phyloP scores from a whole-genome alignment of 371 early-diverging fungal genomes.

The Blakeslea trispora region DNA sequence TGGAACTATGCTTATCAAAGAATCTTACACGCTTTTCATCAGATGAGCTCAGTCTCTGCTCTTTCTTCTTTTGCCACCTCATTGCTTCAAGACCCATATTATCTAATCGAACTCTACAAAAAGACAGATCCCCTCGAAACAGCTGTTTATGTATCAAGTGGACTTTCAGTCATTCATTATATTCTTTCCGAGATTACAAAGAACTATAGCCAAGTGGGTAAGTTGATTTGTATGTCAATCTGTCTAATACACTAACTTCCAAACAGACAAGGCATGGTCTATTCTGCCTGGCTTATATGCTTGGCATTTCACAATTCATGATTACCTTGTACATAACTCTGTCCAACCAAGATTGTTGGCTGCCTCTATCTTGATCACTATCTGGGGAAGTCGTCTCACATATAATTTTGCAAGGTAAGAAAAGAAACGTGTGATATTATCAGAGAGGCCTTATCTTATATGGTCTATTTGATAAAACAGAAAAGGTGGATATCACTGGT shows the following conservation, averaged over 20 bases:
- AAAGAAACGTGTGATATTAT: neutral
- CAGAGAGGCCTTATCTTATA: no score
- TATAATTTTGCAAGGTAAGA: slow-evolving; percentile 70
- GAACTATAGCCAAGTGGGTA: slow-evolving; percentile 57
- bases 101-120: slow-evolving; percentile 7
- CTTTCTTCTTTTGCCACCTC: slow-evolving; percentile 7
- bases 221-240: neutral
- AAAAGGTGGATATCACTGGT: slow-evolving; percentile 77
- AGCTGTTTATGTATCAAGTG: slow-evolving; percentile 15
- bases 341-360: slow-evolving; percentile 53
- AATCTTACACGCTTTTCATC: slow-evolving; percentile 1
- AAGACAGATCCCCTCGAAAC: slow-evolving; percentile 31
- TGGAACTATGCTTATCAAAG: slow-evolving; percentile 15
- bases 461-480: no score
- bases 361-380: slow-evolving; percentile 50
- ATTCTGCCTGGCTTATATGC: slow-evolving; percentile 67
- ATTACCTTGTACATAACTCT: slow-evolving; percentile 29
- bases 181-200: slow-evolving; percentile 37
- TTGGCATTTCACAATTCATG: slow-evolving; percentile 56
- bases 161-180: slow-evolving; percentile 28
- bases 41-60: slow-evolving; percentile 2
- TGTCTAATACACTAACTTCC: neutral
- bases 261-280: slow-evolving; percentile 71
- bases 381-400: slow-evolving; percentile 84
- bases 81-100: neutral